Evolutionary conservation across 148 eudicot species (phyloP).

Genomic region (Nepenthes mirabilis): DNA sequence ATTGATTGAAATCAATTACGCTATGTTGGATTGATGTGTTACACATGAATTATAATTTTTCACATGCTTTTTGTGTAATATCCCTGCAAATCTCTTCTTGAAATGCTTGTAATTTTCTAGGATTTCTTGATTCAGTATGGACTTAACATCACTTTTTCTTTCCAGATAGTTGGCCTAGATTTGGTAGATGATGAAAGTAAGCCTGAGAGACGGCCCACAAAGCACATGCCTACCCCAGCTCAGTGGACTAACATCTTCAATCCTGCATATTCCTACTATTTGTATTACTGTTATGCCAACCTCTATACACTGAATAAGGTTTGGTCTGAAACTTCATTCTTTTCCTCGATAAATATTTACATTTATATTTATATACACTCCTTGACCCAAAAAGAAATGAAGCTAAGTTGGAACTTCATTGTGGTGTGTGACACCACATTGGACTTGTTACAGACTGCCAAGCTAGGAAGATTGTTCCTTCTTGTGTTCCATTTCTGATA

Average conservation of each 20-base stretch:
- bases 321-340: background rate
- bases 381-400: background rate
- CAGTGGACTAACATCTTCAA: conserved; percentile 95
- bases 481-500: too few relatives aligned
- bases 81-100: too few relatives aligned
- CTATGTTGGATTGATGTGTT: too few relatives aligned
- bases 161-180: conserved; percentile 93
- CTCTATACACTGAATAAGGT: conserved; percentile 97
- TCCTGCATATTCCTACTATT: conserved; percentile 90
- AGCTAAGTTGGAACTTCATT: too few relatives aligned
- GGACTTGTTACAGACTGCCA: too few relatives aligned
- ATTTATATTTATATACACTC: background rate
- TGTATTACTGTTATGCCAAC: conserved; percentile 95
- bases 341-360: background rate
- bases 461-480: too few relatives aligned
- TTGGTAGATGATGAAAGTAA: conserved; percentile 98
- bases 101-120: too few relatives aligned
- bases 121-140: background rate
- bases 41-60: too few relatives aligned
- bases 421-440: too few relatives aligned
- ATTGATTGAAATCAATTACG: too few relatives aligned
- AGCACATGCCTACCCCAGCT: conserved; percentile 96
- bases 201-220: conserved; percentile 98
- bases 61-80: too few relatives aligned
- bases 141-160: background rate